Evolutionary conservation across 1,139 yeast genomes (phyloP).

Genomic region (Protomyces inundatus): DNA sequence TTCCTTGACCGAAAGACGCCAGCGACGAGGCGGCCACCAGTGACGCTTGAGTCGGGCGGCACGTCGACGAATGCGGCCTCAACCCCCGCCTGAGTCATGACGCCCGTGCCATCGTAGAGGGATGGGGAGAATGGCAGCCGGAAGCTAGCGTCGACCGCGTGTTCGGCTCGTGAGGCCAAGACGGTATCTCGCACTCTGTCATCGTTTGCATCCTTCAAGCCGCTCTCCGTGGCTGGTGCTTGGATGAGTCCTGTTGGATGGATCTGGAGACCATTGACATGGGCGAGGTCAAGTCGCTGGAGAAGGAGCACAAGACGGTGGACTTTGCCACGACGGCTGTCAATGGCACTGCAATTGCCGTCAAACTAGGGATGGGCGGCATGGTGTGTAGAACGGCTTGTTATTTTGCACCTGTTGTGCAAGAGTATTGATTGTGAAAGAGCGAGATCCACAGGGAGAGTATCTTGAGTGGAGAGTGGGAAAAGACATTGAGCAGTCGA

Average conservation of each 20-base stretch:
- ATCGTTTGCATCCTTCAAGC: conserved; percentile 79
- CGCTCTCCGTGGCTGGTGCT: conserved; percentile 96
- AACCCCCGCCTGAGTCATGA: too few species aligned
- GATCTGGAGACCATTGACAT: conserved; percentile 51
- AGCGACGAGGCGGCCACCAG: too few species aligned
- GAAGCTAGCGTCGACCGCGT: too few species aligned
- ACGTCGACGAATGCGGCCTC: too few species aligned
- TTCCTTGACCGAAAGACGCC: too few species aligned
- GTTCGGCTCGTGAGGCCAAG: too few species aligned
- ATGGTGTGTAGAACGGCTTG: conserved; percentile 86
- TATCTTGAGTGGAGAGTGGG: conserved; percentile 93
- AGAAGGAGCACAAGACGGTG: conserved; percentile 84
- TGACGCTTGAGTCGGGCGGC: too few species aligned
- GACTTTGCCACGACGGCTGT: conserved; percentile 86
- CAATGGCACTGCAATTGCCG: conserved; percentile 96
- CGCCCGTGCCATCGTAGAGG: too few species aligned
- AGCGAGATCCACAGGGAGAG: conserved; percentile 95
- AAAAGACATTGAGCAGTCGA: conserved; percentile 72
- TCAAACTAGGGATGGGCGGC: conserved; percentile 93
- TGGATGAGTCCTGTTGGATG: conserved; percentile 83
- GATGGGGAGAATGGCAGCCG: too few species aligned
- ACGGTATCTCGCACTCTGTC: too few species aligned
- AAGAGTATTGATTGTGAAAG: conserved; percentile 91
- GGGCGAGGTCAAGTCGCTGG: conserved; percentile 47
- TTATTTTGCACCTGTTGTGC: conserved; percentile 80